Percentiles rank a stretch among this genome's conserved stretches.
Conservation (phyloP, 257 asterid genomes). For the Solanum piurae region DNA sequence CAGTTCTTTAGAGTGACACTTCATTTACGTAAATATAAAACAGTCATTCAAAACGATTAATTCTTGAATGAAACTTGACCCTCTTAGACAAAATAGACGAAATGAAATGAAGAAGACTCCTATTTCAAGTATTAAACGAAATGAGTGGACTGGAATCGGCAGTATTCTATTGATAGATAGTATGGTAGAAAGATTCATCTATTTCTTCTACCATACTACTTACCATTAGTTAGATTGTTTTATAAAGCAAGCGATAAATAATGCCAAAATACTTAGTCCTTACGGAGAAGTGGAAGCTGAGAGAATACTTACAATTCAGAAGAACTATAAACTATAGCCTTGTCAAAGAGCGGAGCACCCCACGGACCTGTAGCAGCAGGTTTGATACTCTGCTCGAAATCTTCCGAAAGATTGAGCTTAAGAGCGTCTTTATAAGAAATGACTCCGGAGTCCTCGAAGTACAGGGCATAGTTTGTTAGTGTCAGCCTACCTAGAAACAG, state of each 20-base stretch:
- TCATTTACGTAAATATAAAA: too few relatives aligned
- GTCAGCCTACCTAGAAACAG: constrained; percentile 63
- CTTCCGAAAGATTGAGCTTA: constrained; percentile 63
- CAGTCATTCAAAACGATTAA: too few relatives aligned
- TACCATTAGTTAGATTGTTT: neutral
- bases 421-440: constrained; percentile 66
- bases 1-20: neutral
- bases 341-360: constrained; percentile 96
- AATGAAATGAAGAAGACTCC: neutral
- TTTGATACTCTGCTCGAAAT: constrained; percentile 39
- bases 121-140: neutral
- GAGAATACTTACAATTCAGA: constrained; percentile 52
- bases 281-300: neutral
- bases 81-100: neutral
- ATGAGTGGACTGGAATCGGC: neutral
- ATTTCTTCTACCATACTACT: neutral
- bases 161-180: neutral
- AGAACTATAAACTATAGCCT: constrained; percentile 66
- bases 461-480: constrained; percentile 75
- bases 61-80: neutral
- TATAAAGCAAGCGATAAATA: neutral
- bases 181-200: neutral
- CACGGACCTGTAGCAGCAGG: constrained; percentile 81
- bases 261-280: neutral
- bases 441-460: constrained; percentile 75